Evolutionary conservation across 176 grass and related monocot genomes (phyloP), one percentile per base, ranked within the genome.

Genomic region (Cocos nucifera): DNA sequence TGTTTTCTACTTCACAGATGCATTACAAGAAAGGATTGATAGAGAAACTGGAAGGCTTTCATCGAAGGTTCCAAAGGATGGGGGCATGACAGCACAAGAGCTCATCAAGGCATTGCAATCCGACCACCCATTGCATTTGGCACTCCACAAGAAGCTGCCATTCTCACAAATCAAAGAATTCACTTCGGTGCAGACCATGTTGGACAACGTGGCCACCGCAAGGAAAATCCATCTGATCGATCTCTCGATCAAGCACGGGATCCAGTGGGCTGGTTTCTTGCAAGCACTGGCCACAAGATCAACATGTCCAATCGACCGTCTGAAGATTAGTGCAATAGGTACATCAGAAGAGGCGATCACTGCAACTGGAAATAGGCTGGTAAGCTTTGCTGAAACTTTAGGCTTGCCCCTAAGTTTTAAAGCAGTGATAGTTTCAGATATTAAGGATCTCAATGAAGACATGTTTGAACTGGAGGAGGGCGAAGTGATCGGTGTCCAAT

Each of bases 171-270:
- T 61, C 58, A 12, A 32, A 1, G 15, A 61, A 7, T 19, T 18
- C 4, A 61, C 58, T 61, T 61, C 58, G 30, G 16, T 32, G 17
- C 58, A 61, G 27, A 32, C 27, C 17, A 61, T 61, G 0, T 61
- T 61, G 25, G 27, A 61, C 26, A 61, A 60, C 35, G 23, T 61
- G 27, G 58, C 25, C 29, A 29, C 58, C 6, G 58, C 58, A 35
- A 61, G n/a, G 27, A 61, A 28, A 61, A 32, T 35, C 58, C 58
- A 61, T 61, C 27, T 61, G 6, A 61, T 61, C 27, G 58, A 61
- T 32, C 58, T 61, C 25, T 30, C 58, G 16, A 35, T 61, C 58
- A 29, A 6, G 22, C 5, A 35, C 15, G 58, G 58, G 17, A 1
- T 61, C 4, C 58, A 19, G 2, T 61, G 26, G 58, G 17, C 5